Base-by-base conservation (phyloP, 768 basidiomycete genomes). In the Naganishia randhawae region DNA sequence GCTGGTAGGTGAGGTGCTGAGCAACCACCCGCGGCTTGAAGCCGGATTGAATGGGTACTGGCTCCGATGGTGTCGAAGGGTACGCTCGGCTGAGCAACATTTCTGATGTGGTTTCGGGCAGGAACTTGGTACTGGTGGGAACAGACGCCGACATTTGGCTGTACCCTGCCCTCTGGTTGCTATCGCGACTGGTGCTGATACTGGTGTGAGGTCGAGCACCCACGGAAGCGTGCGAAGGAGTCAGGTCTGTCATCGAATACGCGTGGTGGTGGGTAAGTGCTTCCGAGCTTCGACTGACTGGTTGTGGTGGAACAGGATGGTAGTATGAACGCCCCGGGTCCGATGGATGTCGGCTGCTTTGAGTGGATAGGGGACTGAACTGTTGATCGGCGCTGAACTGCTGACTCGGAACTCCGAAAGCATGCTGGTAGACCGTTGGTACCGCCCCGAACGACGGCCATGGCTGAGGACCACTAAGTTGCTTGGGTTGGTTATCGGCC, bases 231-330 rank as follows among this genome's bases (percentile, higher is more conserved):
- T n/a, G 31, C 29, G 37, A 25, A 17, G 31, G 25, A 3, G 11
- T 31, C 5, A 32, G 17, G 31, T 64, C 63, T 25, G 63, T 7
- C 22, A 48, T 31, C 16, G 41, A 64, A 22, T 48, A 45, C 19
- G 31, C 63, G 37, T 64, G 63, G 10, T 37, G 63, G 10, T 32
- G 63, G 5, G 29, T 64, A 29, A 48, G n/a, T 14, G 42, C 45
- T 27, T 48, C 45, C 29, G 45, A 48, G 22, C 33, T 35, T 2
- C 63, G 42, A 27, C 63, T 50, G 3, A 48, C 25, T 6, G 19
- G 45, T n/a, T 17, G 45, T 6, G 45, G 45, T 42, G 41, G 41
- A 4, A 19, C 14, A 16, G 19, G 16, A 48, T 17, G 14, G 7
- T 7, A 6, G 25, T 48, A 48, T 22, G 45, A n/a, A 7, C 25